A percentile compares a stretch with the other conserved stretches of the same genome.
phyloP scores from a whole-genome alignment of 208 protist species.

The Leishmania aethiopica region DNA sequence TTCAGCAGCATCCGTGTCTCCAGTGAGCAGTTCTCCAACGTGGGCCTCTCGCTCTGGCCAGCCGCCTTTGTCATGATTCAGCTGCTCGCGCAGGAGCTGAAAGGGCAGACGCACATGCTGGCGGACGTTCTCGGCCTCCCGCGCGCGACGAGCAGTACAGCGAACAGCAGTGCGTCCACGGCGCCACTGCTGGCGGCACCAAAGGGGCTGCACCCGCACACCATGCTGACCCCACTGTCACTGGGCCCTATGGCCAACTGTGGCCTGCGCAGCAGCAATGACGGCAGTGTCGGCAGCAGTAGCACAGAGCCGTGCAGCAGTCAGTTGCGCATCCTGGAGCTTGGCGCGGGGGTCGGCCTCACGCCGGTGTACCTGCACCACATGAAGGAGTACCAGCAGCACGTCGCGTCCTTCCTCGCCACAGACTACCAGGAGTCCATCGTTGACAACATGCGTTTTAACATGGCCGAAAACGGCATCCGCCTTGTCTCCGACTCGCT shows the following conservation, averaged over 20 bases:
- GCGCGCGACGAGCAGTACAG: not conserved
- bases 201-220: constrained; percentile 4
- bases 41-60: constrained; percentile 82
- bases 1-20: constrained; percentile 67
- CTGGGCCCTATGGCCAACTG: not conserved
- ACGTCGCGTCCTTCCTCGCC: constrained; percentile 45
- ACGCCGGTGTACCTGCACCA: constrained; percentile 59
- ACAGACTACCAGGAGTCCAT: constrained; percentile 79
- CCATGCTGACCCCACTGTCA: not conserved
- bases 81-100: constrained; percentile 65
- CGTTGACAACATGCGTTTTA: constrained; percentile 73
- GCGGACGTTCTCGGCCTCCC: constrained; percentile 33
- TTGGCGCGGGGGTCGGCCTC: constrained; percentile 78
- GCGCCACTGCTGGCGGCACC: constrained; percentile 6
- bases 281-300: not conserved
- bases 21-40: constrained; percentile 70
- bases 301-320: constrained; percentile 15
- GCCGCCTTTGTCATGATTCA: constrained; percentile 79
- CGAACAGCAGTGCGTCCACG: not conserved
- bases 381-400: constrained; percentile 36
- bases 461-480: constrained; percentile 53
- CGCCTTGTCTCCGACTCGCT: constrained; percentile 24
- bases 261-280: not conserved
- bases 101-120: constrained; percentile 40
- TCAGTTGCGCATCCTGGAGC: constrained; percentile 67